Evolutionary conservation across 371 early-diverging fungal species (phyloP), one percentile per base, ranked within the genome.

Genomic region (Zychaea mexicana): DNA sequence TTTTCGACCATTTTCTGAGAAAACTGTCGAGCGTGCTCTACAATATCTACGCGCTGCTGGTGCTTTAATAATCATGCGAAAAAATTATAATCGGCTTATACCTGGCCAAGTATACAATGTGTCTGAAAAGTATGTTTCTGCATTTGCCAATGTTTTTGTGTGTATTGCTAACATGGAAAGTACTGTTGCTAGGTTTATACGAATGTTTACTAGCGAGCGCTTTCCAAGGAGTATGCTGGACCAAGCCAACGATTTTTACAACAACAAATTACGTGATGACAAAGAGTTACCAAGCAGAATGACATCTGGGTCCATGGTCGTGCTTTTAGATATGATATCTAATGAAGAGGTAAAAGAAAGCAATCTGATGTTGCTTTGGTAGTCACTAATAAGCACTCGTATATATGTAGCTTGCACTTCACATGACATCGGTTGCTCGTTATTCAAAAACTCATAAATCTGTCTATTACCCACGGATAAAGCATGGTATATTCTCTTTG

Each of bases 101-200:
- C 46, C 53, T 17, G 65, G 65, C 15, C 65, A 55, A 1, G 30
- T 33, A 30, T 57, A 52, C 39, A 64, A 64, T 22, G 24, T 64
- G 12, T 64, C 65, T 2, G 65, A 64, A 36, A 64, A 52, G 65
- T 64, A 64, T 45, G 61, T 8, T 19, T 15, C 6, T 27, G 15
- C 1, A 12, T 53, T 33, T 19, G 13, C 13, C 31, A n/a, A n/a
- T n/a, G n/a, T n/a, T n/a, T n/a, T n/a, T n/a, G n/a, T n/a, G n/a
- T n/a, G n/a, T n/a, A n/a, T n/a, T n/a, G n/a, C n/a, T n/a, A n/a
- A n/a, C n/a, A n/a, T n/a, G n/a, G n/a, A n/a, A n/a, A n/a, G n/a
- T n/a, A 47, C 22, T 30, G 12, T 52, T 55, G 17, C 6, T 39
- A 64, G 65, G 39, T 64, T 64, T 31, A 24, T 64, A 12, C 30